A percentile compares a stretch with the other conserved stretches of the same genome.
phyloP scores from a whole-genome alignment of 306 rosid species.

The Lithocarpus polystachyus region DNA sequence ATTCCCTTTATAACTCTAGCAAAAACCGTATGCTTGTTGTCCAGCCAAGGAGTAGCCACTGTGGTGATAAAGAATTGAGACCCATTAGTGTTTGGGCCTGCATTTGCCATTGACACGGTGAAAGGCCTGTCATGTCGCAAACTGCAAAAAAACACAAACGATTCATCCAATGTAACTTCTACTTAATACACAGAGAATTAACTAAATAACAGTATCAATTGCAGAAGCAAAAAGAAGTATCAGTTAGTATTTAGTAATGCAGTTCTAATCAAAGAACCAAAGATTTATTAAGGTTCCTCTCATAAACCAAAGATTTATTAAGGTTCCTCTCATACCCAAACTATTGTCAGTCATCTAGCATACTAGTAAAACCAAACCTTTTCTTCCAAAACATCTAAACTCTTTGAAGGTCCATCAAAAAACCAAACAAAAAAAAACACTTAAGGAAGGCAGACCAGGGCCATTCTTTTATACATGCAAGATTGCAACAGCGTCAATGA shows the following conservation, averaged over 20 bases:
- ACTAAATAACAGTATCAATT: neutral
- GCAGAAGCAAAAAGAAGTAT: neutral
- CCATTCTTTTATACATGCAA: too few species aligned
- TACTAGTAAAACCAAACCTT: neutral
- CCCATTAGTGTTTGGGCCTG: slow-evolving; percentile 88
- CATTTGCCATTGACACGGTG: slow-evolving; percentile 97
- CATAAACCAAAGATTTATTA: neutral
- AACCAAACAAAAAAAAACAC: neutral
- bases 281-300: neutral
- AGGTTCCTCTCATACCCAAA: neutral
- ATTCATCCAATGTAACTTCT: slow-evolving; percentile 22
- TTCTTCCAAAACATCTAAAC: neutral
- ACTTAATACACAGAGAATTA: neutral
- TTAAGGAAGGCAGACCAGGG: neutral
- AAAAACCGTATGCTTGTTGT: slow-evolving; percentile 94
- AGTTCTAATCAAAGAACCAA: neutral
- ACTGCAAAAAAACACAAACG: slow-evolving; percentile 46
- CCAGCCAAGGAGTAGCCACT: slow-evolving; percentile 98
- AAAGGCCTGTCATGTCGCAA: slow-evolving; percentile 97
- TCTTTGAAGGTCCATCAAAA: neutral
- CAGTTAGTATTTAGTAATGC: neutral
- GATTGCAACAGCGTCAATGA: too few species aligned
- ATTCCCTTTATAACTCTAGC: slow-evolving; percentile 93
- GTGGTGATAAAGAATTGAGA: slow-evolving; percentile 99
- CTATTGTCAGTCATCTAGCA: neutral